A percentile compares a stretch with the other conserved stretches of the same genome.
Conservation (phyloP, 176 grass and related monocot species). For the Musa itinerans region DNA sequence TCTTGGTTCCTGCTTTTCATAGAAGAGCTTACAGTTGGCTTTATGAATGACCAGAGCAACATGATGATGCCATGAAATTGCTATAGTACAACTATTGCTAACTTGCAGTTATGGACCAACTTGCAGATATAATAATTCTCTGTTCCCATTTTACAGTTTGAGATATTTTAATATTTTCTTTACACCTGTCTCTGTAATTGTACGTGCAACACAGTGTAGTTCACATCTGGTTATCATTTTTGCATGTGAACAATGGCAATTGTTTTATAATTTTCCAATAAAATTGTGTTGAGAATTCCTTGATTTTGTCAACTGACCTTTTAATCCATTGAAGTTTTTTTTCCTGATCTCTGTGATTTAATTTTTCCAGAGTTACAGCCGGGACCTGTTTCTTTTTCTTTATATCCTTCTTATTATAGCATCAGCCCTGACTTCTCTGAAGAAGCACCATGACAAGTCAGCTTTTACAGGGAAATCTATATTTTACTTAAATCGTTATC, state of each 20-base stretch:
- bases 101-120: no score
- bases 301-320: neutral
- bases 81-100: no score
- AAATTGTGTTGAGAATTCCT: neutral
- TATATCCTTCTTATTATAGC: slow-evolving; percentile 81
- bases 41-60: no score
- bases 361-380: slow-evolving; percentile 63
- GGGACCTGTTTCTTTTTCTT: slow-evolving; percentile 84
- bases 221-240: no score
- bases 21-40: no score
- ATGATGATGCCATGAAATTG: no score
- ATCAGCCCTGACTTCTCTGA: slow-evolving; percentile 57
- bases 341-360: slow-evolving; percentile 8
- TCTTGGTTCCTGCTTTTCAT: no score
- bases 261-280: neutral
- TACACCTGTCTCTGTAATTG: no score
- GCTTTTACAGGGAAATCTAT: slow-evolving; percentile 57
- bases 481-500: slow-evolving; percentile 71
- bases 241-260: neutral
- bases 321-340: neutral
- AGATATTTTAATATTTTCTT: no score
- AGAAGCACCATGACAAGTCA: slow-evolving; percentile 74
- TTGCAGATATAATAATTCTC: no score
- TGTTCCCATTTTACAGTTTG: no score
- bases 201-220: no score